Evolutionary conservation across 306 rosid species (phyloP).

Genomic region (Sindora glabra): DNA sequence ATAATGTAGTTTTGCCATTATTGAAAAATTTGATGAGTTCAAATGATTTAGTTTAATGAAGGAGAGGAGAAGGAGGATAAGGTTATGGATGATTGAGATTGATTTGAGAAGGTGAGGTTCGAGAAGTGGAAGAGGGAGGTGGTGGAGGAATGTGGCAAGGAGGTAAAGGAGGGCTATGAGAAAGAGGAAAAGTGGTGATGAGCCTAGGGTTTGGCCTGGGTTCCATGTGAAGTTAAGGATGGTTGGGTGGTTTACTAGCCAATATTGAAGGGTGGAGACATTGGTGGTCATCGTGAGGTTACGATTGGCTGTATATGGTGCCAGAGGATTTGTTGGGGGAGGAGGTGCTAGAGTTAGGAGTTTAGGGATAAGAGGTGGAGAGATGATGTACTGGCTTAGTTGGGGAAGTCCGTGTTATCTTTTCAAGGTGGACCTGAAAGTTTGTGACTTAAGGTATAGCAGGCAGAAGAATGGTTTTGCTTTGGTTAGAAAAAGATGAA

Average conservation of each 20-base stretch:
- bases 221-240: constrained; percentile 64
- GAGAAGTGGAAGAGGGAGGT: constrained; percentile 29
- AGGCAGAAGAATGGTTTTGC: no score
- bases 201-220: constrained; percentile 32
- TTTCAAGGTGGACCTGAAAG: no score
- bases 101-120: constrained; percentile 33
- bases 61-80: constrained; percentile 58
- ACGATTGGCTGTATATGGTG: no score
- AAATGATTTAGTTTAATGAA: no score
- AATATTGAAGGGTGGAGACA: constrained; percentile 23
- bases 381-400: no score
- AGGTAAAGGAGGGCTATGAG: constrained; percentile 41
- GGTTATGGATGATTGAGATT: constrained; percentile 52
- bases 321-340: background rate
- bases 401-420: no score
- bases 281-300: background rate
- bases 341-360: background rate
- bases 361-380: background rate
- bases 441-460: no score
- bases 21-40: no score
- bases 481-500: no score
- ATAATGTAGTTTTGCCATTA: no score
- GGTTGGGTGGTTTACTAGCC: constrained; percentile 54
- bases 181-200: constrained; percentile 43
- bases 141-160: constrained; percentile 41